These are phyloP conservation scores for Boechera divaricarpa DNA, from an alignment of 345 rosid genomes.

Conservation along the genomic window DNA sequence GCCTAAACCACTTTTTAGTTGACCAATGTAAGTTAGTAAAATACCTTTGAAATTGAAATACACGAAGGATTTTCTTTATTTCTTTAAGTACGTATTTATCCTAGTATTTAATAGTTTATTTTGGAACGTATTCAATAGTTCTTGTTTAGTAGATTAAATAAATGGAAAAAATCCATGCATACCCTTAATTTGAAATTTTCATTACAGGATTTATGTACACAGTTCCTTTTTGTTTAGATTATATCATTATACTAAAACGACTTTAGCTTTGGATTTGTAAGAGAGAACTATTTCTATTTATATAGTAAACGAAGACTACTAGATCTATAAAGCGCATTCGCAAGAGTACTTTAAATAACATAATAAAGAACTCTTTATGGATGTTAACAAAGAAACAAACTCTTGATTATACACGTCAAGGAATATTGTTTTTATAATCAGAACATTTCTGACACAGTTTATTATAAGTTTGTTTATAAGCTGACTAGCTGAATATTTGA, in stretches of 20 bases:
- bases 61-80: background rate
- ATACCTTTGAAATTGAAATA: background rate
- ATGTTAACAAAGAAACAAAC: background rate
- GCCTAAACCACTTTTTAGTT: too few species aligned
- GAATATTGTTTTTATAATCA: background rate
- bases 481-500: background rate
- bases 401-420: background rate
- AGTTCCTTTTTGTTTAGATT: background rate
- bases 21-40: conserved; percentile 4
- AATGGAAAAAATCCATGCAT: background rate
- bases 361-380: background rate
- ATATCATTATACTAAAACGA: background rate
- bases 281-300: background rate
- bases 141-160: background rate
- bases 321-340: background rate
- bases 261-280: background rate
- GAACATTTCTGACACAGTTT: background rate
- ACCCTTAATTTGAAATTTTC: background rate
- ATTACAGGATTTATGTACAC: background rate
- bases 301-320: background rate
- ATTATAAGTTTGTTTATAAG: background rate
- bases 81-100: background rate
- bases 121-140: background rate
- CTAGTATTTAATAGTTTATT: background rate
- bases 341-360: background rate